Evolutionary conservation across 306 rosid genomes (phyloP).

Genomic region (Corylus americana): DNA sequence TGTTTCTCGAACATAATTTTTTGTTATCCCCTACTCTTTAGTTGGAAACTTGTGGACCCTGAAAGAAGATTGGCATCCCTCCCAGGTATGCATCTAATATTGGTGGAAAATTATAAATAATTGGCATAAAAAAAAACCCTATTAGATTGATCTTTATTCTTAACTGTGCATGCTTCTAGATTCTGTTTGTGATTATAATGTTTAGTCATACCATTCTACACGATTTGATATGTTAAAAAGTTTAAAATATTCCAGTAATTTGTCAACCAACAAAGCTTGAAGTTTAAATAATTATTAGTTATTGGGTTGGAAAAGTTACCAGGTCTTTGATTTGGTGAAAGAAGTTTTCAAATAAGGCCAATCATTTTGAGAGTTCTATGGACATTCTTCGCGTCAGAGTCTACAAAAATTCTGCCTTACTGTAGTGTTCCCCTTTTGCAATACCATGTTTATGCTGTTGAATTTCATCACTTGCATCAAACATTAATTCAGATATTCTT

Average conservation of each 20-base stretch:
- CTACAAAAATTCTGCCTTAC: neutral
- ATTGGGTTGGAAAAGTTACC: neutral
- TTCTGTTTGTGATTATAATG: neutral
- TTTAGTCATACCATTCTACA: neutral
- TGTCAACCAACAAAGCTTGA: neutral
- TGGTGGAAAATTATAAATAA: constrained; percentile 7
- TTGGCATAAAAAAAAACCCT: constrained; percentile 17
- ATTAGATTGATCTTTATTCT: constrained; percentile 1
- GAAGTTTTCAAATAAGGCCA: constrained; percentile 6
- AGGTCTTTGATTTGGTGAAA: neutral
- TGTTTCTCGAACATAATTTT: constrained; percentile 33
- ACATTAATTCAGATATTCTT: constrained; percentile 6
- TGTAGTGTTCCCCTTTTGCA: neutral
- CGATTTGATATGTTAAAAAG: constrained; percentile 12
- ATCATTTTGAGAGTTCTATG: constrained; percentile 1
- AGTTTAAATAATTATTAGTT: neutral
- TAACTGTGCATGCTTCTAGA: neutral
- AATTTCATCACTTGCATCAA: constrained; percentile 11
- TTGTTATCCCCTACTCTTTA: constrained; percentile 4
- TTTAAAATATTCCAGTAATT: neutral
- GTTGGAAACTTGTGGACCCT: constrained; percentile 28
- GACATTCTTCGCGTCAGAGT: neutral
- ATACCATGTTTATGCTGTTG: neutral
- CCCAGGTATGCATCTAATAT: constrained; percentile 39
- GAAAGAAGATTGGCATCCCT: constrained; percentile 26